Evolutionary conservation across 2,329 filamentous ascomycete genomes (phyloP), one percentile per base, ranked within the genome.

Genomic region (Colletotrichum acutatum): DNA sequence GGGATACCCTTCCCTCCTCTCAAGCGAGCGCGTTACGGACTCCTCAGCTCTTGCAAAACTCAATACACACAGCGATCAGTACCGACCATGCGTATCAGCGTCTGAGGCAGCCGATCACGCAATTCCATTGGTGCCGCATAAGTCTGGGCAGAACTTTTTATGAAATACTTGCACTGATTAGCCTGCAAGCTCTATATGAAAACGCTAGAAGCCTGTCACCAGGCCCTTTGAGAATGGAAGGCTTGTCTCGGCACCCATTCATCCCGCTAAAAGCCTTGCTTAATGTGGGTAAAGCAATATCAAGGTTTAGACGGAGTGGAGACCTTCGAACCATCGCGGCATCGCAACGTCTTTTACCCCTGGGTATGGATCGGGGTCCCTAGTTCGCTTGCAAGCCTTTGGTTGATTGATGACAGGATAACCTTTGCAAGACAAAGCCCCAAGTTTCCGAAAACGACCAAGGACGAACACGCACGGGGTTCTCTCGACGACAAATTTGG

Each of bases 281-380:
- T 24, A n/a, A 42, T 28, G 34, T 57, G 56, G 59, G 14, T 60
- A 60, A 59, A 46, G n/a, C 19, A 72, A 60, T 37, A 46, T 34
- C 66, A 52, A 60, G 32, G 66, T 30, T 61, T 54, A 37, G 60
- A 69, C 28, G 22, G 12, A 60, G 66, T 70, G 66, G 66, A 49
- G 32, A 30, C 49, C 28, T 37, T 2, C 22, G 16, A 49, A 49
- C 42, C 42, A 49, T 22, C 19, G 56, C 28, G 32, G 30, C 66
- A 49, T 66, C 22, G 22, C 34, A 61, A 56, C 62, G 49, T 28
- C 34, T 19, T 49, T 37, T 19, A 49, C 34, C 71, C 71, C 71
- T 66, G 54, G 61, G 49, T 19, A 53, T 37, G 22, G 30, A 32
- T 64, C 42, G 34, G 46, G 61, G 14, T 32, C 32, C 67, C 66